phyloP scores from a whole-genome alignment of 2,329 filamentous ascomycete species.

The Orbilia brochopaga region DNA sequence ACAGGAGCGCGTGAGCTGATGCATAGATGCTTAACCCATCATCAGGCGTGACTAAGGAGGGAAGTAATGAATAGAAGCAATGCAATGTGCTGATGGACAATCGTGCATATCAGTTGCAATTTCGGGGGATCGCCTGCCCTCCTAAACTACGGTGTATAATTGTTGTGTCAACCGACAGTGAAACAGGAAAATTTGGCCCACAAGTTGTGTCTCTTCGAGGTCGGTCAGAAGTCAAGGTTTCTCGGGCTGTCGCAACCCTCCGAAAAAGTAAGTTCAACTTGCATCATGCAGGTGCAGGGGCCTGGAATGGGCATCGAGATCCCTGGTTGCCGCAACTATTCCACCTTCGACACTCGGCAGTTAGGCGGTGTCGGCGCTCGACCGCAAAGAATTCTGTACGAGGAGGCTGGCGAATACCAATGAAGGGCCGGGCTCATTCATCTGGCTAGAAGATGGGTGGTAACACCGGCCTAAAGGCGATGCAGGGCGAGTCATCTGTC shows the following conservation, averaged over 20 bases:
- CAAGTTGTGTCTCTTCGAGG: constrained; percentile 12
- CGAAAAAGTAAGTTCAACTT: constrained; percentile 48
- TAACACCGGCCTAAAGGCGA: constrained; percentile 6
- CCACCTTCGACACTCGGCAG: constrained; percentile 37
- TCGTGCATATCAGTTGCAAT: constrained; percentile 24
- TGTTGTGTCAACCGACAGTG: constrained; percentile 1
- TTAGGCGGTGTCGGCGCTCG: too few relatives aligned
- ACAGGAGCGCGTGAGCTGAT: constrained; percentile 30
- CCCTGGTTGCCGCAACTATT: constrained; percentile 23
- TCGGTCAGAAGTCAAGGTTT: constrained; percentile 36
- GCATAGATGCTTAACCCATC: constrained; percentile 8
- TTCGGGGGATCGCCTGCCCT: constrained; percentile 27
- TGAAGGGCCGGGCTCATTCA: neutral
- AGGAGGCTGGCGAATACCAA: neutral
- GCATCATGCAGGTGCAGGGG: constrained; percentile 42
- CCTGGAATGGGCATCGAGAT: constrained; percentile 30
- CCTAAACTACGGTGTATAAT: neutral
- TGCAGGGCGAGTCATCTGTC: constrained; percentile 15
- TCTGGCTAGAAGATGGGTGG: constrained; percentile 3
- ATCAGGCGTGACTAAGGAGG: neutral
- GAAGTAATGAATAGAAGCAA: neutral
- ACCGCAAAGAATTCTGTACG: too few relatives aligned
- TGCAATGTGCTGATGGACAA: constrained; percentile 9
- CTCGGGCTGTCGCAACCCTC: constrained; percentile 48
- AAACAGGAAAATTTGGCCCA: constrained; percentile 18